Base-by-base conservation (phyloP, 495 filamentous ascomycete species). In the Penicillium manginii region DNA sequence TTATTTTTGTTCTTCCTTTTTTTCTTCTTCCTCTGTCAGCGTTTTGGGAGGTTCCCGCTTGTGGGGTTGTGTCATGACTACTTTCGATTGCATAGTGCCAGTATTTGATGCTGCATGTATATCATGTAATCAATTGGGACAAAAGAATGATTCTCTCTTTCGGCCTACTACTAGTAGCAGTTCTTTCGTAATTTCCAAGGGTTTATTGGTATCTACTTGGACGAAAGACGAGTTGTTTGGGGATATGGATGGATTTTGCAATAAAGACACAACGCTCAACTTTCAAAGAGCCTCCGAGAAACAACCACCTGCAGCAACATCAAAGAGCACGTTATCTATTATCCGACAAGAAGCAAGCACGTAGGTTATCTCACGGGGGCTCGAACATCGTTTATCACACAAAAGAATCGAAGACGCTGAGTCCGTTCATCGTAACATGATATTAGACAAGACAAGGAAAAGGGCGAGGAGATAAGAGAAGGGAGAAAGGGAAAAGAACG, bases 361-460 rank as follows among this genome's bases (percentile, higher is more conserved):
- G 61, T 54, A 43, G 17, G 67, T 55, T 57, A 61, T 55, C 53
- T 55, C 51, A 52, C 59, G 29, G 54, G 18, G 31, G 50, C 33
- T 53, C 49, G 57, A 57, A 45, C 49, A 64, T 63, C 59, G 18
- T 59, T 23, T 67, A 62, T 65, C 58, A 65, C 51, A 67, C 45
- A 63, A 50, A 59, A 63, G 48, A 60, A 64, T 63, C 60, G 52
- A 68, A 29, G 50, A 61, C 48, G 60, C 50, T 60, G 21, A 43
- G 62, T 68, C 62, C 55, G 67, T 70, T 69, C 59, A 63, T 66
- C 65, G 43, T 68, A 68, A 66, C 59, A 58, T 67, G 67, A 61
- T 61, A 68, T 68, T 65, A 68, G 60, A 60, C 64, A 66, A 60
- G 55, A 59, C 57, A 70, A 62, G 51, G 66, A 58, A 55, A 57